Evolutionary conservation across 352 stramenopile species (phyloP).

Genomic region (Globisporangium carolinianum): DNA sequence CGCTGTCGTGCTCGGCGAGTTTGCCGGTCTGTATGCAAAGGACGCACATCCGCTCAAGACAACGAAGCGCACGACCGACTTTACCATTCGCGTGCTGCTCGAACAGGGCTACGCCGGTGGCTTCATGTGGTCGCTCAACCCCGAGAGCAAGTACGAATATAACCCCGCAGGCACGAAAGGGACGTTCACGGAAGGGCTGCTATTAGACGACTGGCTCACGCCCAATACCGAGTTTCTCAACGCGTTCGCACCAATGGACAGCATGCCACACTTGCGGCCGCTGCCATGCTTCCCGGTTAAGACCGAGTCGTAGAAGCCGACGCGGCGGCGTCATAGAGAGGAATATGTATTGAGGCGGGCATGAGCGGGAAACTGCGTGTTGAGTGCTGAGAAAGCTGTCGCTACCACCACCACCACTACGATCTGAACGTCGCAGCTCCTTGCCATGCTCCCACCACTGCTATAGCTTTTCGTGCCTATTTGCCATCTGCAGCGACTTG

Average conservation of each 20-base stretch:
- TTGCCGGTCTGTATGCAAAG: conserved; percentile 62
- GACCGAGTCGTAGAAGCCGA: too few relatives aligned
- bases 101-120: conserved; percentile 56
- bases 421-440: too few relatives aligned
- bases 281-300: conserved; percentile 50
- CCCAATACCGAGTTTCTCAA: conserved; percentile 61
- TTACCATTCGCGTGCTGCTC: conserved; percentile 63
- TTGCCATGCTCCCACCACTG: too few relatives aligned
- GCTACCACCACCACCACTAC: too few relatives aligned
- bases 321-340: not conserved
- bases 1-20: conserved; percentile 68
- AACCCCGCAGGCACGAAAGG: conserved; percentile 54
- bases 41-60: conserved; percentile 61
- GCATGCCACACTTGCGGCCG: conserved; percentile 44
- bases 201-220: conserved; percentile 75
- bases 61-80: conserved; percentile 65
- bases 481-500: too few relatives aligned
- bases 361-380: not conserved
- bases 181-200: conserved; percentile 61
- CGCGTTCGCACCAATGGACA: conserved; percentile 62
- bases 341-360: not conserved
- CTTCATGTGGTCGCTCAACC: conserved; percentile 84
- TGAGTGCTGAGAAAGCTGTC: too few relatives aligned
- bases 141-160: conserved; percentile 71
- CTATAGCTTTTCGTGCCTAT: too few relatives aligned